Evolutionary conservation across 805 yeast species (phyloP), one percentile per base, ranked within the genome.

Genomic region (Teunomyces gatunensis): DNA sequence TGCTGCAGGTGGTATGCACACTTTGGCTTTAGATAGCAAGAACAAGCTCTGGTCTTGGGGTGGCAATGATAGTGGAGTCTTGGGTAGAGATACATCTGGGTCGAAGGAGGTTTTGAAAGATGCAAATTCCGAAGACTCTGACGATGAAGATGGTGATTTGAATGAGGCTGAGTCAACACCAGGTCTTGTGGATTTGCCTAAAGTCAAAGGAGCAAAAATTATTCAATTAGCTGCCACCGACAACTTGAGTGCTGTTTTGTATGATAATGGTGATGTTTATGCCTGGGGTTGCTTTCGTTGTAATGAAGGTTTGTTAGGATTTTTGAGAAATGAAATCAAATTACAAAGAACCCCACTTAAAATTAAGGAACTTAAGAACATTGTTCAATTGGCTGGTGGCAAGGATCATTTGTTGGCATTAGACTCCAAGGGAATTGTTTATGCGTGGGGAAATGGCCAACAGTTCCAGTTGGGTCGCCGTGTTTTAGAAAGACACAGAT

Each of bases 11-110:
- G 99, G 99, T 44, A 92, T 94, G 86, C 99, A 94, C 62, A 81
- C 87, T 0, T 63, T 94, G 39, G 97, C 92, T 0, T 68, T 92
- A 44, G 97, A 90, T 61, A 65, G 79, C 34, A 71, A 81, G 13
- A 89, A 89, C 54, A 75, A 79, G 49, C 67, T 94, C n/a, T 94
- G 97, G 97, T 87, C 97, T 3, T 94, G 99, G 99, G 99, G 99
- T 49, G 87, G 88, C 40, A 94, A 94, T 57, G 99, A 94, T 60
- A 84, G 90, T 51, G 89, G 86, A 32, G 97, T 88, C 3, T 73
- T 94, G 39, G 99, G 98, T 15, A 82, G 99, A 64, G 88, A 86
- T 57, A 85, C 94, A 0, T 77, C 88, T 0, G 61, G 73, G 18
- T 77, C 69, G 9, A 80, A 72, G 17, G 96, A 85, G 53, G 74